phyloP scores from a whole-genome alignment of 2,329 filamentous ascomycete species.

The Hymenotorrendiella dingleyae region DNA sequence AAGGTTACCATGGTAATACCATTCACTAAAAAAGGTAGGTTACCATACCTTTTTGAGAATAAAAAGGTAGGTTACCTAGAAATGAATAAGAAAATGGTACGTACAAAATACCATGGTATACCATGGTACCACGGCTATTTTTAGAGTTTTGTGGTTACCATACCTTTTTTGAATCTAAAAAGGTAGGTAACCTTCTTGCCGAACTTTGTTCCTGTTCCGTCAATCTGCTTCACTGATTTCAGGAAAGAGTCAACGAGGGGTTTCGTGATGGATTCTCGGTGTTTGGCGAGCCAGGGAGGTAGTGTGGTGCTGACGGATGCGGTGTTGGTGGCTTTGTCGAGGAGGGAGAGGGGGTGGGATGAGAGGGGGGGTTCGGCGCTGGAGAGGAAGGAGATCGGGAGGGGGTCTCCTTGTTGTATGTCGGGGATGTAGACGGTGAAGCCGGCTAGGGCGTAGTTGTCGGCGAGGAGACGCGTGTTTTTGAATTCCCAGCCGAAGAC shows the following conservation, averaged over 20 bases:
- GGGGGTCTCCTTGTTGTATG: constrained; percentile 36
- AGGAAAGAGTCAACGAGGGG: constrained; percentile 36
- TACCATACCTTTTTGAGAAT: no score
- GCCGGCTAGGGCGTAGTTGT: constrained; percentile 40
- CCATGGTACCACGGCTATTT: no score
- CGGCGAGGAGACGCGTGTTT: constrained; percentile 43
- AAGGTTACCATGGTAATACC: no score
- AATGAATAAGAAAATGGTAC: no score
- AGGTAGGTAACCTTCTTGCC: no score
- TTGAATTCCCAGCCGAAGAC: constrained; percentile 42
- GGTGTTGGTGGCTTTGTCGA: constrained; percentile 32
- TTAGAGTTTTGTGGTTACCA: no score
- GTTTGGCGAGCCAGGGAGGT: constrained; percentile 25
- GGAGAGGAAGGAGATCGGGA: constrained; percentile 2
- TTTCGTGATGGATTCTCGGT: constrained; percentile 24
- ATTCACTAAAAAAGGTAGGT: no score
- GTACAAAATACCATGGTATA: no score
- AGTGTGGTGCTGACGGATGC: constrained; percentile 38
- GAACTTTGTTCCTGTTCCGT: constrained; percentile 18
- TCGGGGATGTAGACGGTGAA: constrained; percentile 45
- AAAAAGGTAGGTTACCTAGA: no score
- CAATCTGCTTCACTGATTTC: constrained; percentile 29
- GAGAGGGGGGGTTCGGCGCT: constrained; percentile 7
- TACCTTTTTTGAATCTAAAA: no score
- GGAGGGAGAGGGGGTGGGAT: constrained; percentile 11